A percentile compares a stretch with the other conserved stretches of the same genome.
Conservation (phyloP, 768 basidiomycete genomes). For the Tulasnella sp. region DNA sequence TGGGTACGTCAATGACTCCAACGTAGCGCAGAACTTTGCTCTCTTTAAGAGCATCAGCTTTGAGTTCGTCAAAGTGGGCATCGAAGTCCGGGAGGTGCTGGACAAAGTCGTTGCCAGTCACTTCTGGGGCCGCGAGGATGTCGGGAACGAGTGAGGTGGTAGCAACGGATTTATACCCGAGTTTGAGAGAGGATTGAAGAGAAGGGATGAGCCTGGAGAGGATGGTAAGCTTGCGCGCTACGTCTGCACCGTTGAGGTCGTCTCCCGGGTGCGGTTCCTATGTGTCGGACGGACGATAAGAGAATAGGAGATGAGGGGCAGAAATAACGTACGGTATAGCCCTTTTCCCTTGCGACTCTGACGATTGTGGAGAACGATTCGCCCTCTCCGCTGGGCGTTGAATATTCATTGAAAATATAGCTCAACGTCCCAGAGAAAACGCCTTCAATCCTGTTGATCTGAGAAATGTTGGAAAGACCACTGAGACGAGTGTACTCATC, state of each 20-base stretch:
- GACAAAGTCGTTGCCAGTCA: slow-evolving; percentile 69
- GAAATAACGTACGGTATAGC: slow-evolving; percentile 61
- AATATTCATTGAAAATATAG: slow-evolving; percentile 98
- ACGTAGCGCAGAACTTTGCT: slow-evolving; percentile 87
- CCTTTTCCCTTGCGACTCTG: slow-evolving; percentile 73
- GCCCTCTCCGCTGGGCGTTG: slow-evolving; percentile 52
- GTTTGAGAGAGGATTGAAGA: slow-evolving; percentile 41
- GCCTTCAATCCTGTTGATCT: slow-evolving; percentile 88
- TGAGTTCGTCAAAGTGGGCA: slow-evolving; percentile 56
- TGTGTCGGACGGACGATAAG: neutral
- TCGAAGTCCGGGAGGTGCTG: slow-evolving; percentile 71
- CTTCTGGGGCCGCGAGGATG: slow-evolving; percentile 38
- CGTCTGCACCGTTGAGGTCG: slow-evolving; percentile 93
- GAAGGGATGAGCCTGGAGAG: slow-evolving; percentile 65
- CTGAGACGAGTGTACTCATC: neutral
- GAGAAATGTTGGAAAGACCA: neutral
- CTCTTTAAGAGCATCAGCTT: slow-evolving; percentile 63
- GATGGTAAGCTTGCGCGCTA: slow-evolving; percentile 94
- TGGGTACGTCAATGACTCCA: slow-evolving; percentile 76
- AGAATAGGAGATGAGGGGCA: neutral
- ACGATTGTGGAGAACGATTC: slow-evolving; percentile 84
- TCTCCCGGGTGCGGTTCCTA: slow-evolving; percentile 97
- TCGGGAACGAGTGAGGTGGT: slow-evolving; percentile 79
- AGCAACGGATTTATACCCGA: slow-evolving; percentile 67
- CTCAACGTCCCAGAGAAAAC: slow-evolving; percentile 96